Base-by-base conservation (phyloP, 2,329 filamentous ascomycete genomes). In the Aphanocladium album region DNA sequence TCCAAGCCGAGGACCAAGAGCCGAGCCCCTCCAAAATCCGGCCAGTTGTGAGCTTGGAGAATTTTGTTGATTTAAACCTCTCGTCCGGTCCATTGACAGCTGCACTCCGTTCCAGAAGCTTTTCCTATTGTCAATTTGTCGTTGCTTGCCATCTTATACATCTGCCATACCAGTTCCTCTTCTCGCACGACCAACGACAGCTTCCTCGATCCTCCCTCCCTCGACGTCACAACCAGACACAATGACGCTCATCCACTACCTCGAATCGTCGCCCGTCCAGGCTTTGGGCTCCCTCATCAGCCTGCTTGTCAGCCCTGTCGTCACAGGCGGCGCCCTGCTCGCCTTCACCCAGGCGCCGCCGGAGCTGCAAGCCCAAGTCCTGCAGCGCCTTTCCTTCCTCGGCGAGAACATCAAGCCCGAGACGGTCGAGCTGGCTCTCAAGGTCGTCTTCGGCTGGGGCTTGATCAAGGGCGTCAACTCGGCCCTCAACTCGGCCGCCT, bases 311-410 rank as follows among this genome's bases (percentile, higher is more conserved):
- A 63, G 62, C 4, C 65, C 65, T 1, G 37, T 61, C 35, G 25
- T 67, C 27, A 65, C 65, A 1, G 65, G 65, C 25, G 58, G 63
- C 7, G 62, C 65, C 1, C 61, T 67, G 7, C 43, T 64, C 11
- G 61, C 63, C 11, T 56, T 67, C 3, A 17, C 52, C 16, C 57
- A 43, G 12, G 57, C 63, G 0, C 63, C 65, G 1, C 56, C 64
- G 14, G 8, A 43, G 25, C 14, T 62, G 25, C 61, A 47, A 35
- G 56, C 35, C 8, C 47, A 51, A 14, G 25, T 63, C 12, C 43
- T 63, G 17, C 43, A 35, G 27, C 56, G 60, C 6, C 52, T 64
- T n/a, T 57, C 63, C 4, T 19, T 57, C 25, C 35, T 41, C 43
- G 52, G 58, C 49, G 55, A 57, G 25, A 7, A 52, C 33, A 6